phyloP scores from a whole-genome alignment of 352 stramenopile species.

The Phytophthora fragariae region DNA sequence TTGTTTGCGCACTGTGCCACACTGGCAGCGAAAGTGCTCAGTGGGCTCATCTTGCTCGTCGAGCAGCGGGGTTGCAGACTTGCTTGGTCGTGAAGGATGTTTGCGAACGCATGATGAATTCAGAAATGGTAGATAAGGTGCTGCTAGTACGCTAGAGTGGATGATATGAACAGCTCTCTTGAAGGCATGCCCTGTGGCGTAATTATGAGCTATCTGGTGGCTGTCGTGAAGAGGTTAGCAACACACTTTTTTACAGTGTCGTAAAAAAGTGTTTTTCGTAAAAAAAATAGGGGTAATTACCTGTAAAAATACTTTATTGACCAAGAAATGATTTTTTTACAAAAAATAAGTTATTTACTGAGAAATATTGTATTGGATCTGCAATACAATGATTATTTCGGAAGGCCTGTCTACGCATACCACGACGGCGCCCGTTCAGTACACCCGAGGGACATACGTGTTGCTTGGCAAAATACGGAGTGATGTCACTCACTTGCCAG shows the following conservation, averaged over 20 bases:
- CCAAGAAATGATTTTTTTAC: background rate
- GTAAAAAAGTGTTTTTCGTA: background rate
- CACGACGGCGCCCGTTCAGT: too few species aligned
- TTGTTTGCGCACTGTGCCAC: conserved; percentile 4
- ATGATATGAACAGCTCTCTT: background rate
- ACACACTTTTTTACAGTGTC: background rate
- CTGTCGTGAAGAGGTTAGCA: background rate
- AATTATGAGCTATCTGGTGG: background rate
- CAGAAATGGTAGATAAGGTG: too few species aligned
- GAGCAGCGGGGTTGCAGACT: background rate
- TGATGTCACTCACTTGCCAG: too few species aligned
- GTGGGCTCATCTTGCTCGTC: conserved; percentile 19
- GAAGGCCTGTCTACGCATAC: background rate
- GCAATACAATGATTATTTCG: conserved; percentile 15
- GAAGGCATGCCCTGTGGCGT: background rate
- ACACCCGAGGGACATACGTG: too few species aligned
- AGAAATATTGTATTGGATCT: conserved; percentile 8
- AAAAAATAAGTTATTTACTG: conserved; percentile 10
- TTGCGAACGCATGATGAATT: too few species aligned
- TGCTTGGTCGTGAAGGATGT: conserved; percentile 7
- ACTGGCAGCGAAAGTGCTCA: conserved; percentile 10
- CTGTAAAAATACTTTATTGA: background rate
- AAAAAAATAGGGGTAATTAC: background rate
- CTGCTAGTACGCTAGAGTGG: background rate
- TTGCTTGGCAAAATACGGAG: too few species aligned